Base-by-base conservation (phyloP, 306 rosid genomes). In the Malus orientalis region DNA sequence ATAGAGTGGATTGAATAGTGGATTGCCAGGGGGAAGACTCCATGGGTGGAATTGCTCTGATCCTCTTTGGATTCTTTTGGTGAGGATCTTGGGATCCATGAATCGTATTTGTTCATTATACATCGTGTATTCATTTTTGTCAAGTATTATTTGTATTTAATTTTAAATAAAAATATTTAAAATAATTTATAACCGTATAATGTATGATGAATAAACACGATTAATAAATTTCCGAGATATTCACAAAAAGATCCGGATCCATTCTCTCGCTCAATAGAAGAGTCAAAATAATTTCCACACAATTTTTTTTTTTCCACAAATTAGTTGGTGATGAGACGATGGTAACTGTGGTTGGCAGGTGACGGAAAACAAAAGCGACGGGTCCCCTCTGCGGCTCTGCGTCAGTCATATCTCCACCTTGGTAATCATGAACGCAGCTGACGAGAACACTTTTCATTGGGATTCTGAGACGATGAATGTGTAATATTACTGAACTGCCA, bases 191-290 rank as follows among this genome's bases (percentile, higher is more conserved):
- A 0, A 33, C 0, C 0, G 1, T 33, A 33, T 0, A 33, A 33
- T 33, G 0, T 33, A 33, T 6, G 36, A 32, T 32, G 0, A 32
- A 32, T 1, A 0, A 4, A 32, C 0, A 32, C 1, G 0, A 33
- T 33, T 33, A 33, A 33, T 1, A 3, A 0, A 33, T 33, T 33
- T 33, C 0, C 36, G 0, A 33, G 7, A 5, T 5, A 6, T 33
- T 33, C 6, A 4, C 33, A 1, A 32, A 32, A 33, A 6, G 7
- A 33, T 33, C 36, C 36, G 7, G 36, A 4, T 33, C 6, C 36
- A 33, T 6, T 6, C 40, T 7, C 42, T 36, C 9, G 42, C 9
- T 7, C 42, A 36, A 7, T 36, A 36, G 42, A 36, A 36, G 2
- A 36, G 42, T 36, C 9, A 36, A 36, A 36, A 36, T 36, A 36